Evolutionary conservation across 371 early-diverging fungal genomes (phyloP), one percentile per base, ranked within the genome.

Genomic region (Mucor velutinosus): DNA sequence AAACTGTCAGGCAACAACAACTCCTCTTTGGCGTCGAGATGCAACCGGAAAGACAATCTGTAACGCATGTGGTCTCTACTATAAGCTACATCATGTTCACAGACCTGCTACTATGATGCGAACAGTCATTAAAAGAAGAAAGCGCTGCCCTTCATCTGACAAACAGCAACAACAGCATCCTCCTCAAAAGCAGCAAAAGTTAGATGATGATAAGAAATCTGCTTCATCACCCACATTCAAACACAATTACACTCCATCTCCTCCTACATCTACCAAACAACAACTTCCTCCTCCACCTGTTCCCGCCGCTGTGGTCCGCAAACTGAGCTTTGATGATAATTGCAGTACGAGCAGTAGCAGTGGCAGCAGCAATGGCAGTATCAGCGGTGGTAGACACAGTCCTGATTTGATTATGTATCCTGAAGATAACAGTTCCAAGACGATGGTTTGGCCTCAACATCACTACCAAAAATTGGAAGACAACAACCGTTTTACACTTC

Each of bases 31-130:
- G 95, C 79, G 95, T 45, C 76, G 93, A 58, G 87, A 88, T 71
- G 83, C 83, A 30, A 75, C 82, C 39, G 91, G 90, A 32, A 82
- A 89, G 30, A 78, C 83, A 14, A 82, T 93, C 39, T 94, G 94
- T 75, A 94, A 93, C 76, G 93, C 93, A 2, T 94, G 94, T 71
- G 93, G 93, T 2, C 76, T 95, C 23, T 94, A 93, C 69, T 89
- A 87, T 70, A 90, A 89, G 65, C 79, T 92, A 1, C 94, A 95
- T 72, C 76, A 76, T 55, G 78, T 81, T 8, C 86, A 85, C 59
- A 81, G 90, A 33, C 90, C 84, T 15, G 78, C 81, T 29, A 80
- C 77, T 32, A 82, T 87, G 85, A 84, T 80, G 76, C 76, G 80
- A 1, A 78, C 82, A 2, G 87, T 87, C 4, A 86, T 87, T 63